Conservation (phyloP, 805 yeast species). For the Saccharomycopsis sp. region DNA sequence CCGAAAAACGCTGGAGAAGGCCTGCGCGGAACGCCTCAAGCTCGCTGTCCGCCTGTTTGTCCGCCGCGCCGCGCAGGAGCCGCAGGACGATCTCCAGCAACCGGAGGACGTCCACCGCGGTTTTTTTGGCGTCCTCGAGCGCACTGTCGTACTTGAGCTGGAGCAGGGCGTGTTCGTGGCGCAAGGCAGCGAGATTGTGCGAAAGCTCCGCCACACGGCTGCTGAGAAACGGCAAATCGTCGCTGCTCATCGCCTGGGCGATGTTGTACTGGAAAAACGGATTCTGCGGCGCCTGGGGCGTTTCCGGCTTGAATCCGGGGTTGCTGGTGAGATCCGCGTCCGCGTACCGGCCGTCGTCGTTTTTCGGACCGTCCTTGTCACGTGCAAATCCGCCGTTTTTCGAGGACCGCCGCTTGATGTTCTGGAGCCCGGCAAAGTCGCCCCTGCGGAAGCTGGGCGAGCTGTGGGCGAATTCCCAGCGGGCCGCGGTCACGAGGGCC, state of each 20-base stretch:
- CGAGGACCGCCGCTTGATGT: conserved; percentile 72
- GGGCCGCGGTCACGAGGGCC: conserved; percentile 9
- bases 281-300: no score
- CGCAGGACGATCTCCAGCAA: conserved; percentile 41
- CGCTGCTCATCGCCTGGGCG: background rate
- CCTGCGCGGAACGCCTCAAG: conserved; percentile 5
- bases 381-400: conserved; percentile 23
- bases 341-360: background rate
- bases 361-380: background rate
- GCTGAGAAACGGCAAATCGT: conserved; percentile 1
- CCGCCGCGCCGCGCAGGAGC: background rate
- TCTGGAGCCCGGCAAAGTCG: conserved; percentile 64
- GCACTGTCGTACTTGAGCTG: conserved; percentile 42
- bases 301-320: background rate
- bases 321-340: background rate
- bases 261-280: background rate
- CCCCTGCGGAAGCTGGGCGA: conserved; percentile 76
- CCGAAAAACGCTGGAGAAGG: conserved; percentile 4
- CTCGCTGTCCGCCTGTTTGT: conserved; percentile 3
- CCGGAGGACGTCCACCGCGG: conserved; percentile 47
- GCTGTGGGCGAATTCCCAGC: conserved; percentile 88
- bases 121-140: conserved; percentile 40
- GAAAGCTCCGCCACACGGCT: conserved; percentile 5
- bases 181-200: conserved; percentile 23
- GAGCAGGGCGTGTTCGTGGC: conserved; percentile 37